Percentiles rank a stretch among this genome's conserved stretches.
phyloP scores from a whole-genome alignment of 305 asterid species.

The Rubia balearica region DNA sequence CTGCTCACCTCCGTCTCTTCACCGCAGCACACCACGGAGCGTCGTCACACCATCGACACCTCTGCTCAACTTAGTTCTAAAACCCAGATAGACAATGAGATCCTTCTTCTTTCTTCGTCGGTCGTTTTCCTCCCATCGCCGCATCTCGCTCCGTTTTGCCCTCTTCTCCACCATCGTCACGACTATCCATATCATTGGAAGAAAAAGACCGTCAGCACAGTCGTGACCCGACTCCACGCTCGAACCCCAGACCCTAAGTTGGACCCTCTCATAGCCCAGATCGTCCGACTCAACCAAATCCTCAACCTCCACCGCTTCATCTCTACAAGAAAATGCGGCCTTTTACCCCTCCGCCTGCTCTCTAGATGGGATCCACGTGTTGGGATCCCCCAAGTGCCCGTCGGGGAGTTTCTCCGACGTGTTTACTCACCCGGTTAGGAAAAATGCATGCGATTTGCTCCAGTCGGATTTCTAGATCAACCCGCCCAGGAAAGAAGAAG shows the following conservation, averaged over 20 bases:
- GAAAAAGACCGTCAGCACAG: conserved; percentile 64
- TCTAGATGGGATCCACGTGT: conserved; percentile 60
- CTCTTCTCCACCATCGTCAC: conserved; percentile 42
- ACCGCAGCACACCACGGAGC: no score
- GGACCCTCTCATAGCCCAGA: conserved; percentile 51
- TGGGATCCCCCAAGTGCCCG: conserved; percentile 45
- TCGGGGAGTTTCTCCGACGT: conserved; percentile 57
- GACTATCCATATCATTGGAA: conserved; percentile 52
- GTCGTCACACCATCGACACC: no score
- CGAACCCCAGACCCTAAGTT: conserved; percentile 60
- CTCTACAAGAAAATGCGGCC: conserved; percentile 45
- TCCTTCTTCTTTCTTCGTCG: no score
- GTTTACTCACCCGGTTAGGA: conserved; percentile 55
- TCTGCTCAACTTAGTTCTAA: no score
- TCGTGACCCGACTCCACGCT: conserved; percentile 74
- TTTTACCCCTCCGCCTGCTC: conserved; percentile 68
- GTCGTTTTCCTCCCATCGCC: background rate
- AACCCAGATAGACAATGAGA: no score
- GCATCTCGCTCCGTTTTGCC: conserved; percentile 25
- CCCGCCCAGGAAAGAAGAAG: no score
- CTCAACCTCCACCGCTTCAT: conserved; percentile 50
- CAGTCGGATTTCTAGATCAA: no score
- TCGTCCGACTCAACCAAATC: conserved; percentile 49
- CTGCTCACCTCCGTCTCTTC: no score
- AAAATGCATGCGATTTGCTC: conserved; percentile 30